These are phyloP conservation scores for Arthrobotrys sphaeroides DNA, from an alignment of 2,329 filamentous ascomycete genomes.

Conservation along the genomic window DNA sequence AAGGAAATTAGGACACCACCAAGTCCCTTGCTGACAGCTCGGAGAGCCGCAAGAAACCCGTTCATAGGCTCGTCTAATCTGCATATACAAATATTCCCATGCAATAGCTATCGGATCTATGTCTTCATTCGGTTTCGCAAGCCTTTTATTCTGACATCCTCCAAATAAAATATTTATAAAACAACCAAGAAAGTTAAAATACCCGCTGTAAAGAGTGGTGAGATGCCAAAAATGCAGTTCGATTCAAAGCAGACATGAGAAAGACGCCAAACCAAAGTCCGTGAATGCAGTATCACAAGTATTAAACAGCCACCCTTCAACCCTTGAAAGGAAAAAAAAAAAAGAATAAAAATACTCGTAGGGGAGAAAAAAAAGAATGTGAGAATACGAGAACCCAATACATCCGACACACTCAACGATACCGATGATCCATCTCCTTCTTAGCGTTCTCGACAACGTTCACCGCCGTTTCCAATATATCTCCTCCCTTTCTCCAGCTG, in stretches of 20 bases:
- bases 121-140: background rate
- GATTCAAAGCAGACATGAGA: background rate
- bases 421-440: conserved; percentile 61
- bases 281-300: conserved; percentile 13
- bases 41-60: background rate
- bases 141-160: background rate
- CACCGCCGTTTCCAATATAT: conserved; percentile 74
- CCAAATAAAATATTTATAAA: conserved; percentile 9
- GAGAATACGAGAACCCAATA: background rate
- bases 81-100: background rate
- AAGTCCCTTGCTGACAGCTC: background rate
- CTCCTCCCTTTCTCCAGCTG: conserved; percentile 76
- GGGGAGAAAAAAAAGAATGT: background rate
- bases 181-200: conserved; percentile 28
- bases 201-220: background rate
- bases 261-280: background rate
- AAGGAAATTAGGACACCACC: background rate
- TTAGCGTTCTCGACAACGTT: conserved; percentile 70
- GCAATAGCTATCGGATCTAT: conserved; percentile 1
- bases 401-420: conserved; percentile 6
- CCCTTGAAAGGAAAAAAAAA: background rate
- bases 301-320: background rate
- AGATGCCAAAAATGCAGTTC: background rate
- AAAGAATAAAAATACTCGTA: background rate
- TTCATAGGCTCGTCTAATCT: background rate